phyloP scores from a whole-genome alignment of 1,284 basidiomycete genomes.

The Grifola frondosa region DNA sequence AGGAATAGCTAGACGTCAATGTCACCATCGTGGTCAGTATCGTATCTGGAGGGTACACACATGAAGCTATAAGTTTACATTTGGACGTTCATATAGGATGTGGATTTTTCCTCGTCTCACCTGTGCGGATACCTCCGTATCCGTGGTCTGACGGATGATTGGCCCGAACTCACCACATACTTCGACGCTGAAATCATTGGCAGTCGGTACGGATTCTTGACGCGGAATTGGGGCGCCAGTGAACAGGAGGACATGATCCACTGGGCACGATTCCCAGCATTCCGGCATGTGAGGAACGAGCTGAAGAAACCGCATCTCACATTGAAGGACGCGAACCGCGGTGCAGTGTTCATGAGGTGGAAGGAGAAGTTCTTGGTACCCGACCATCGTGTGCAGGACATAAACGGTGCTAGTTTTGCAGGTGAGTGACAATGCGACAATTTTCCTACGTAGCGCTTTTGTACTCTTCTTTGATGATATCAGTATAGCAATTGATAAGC shows the following conservation, averaged over 20 bases:
- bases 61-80: conserved; percentile 29
- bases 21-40: conserved; percentile 50
- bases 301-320: conserved; percentile 74
- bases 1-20: conserved; percentile 57
- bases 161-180: conserved; percentile 83
- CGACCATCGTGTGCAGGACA: conserved; percentile 90
- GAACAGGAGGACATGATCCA: conserved; percentile 89
- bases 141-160: conserved; percentile 84
- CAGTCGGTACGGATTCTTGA: conserved; percentile 82
- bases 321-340: conserved; percentile 70
- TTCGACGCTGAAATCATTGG: conserved; percentile 95
- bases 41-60: too few species aligned
- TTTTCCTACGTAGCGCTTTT: neutral
- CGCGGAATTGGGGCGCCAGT: conserved; percentile 82
- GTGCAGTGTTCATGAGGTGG: conserved; percentile 92
- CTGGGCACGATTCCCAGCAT: conserved; percentile 91
- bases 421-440: conserved; percentile 45
- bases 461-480: neutral
- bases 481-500: conserved; percentile 37
- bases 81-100: conserved; percentile 52
- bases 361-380: conserved; percentile 96
- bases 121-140: conserved; percentile 87
- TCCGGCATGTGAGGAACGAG: conserved; percentile 73
- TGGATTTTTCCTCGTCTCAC: conserved; percentile 73
- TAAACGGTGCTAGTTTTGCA: conserved; percentile 94